Evolutionary conservation across 768 basidiomycete species (phyloP), one percentile per base, ranked within the genome.

Genomic region (Chiua virens): DNA sequence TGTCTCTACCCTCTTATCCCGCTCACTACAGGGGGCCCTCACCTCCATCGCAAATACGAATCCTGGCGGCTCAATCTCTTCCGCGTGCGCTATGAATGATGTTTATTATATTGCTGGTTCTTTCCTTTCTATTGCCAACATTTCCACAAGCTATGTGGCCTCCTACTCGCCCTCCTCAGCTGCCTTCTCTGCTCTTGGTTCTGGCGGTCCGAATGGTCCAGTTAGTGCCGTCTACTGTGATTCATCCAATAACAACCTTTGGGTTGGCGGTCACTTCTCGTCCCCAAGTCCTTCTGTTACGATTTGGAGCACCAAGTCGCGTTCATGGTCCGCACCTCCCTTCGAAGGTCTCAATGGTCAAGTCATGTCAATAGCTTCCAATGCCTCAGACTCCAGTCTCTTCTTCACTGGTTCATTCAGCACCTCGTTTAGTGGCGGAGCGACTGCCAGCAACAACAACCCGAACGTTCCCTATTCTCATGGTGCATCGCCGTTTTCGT

Each of bases 321-420:
- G 72, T 32, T 76, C 83, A 3, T 98, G 95, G 94, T 77, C 82
- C 9, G 71, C 82, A 21, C 78, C 92, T 3, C 86, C 87, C 17
- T 98, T 99, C 70, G 78, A 76, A 39, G 94, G 95, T 30, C 75
- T 99, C 36, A 72, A 80, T 35, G 79, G 80, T 9, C 74, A 79
- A 58, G 91, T 98, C 47, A 67, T 75, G 23, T 87, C 89, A 42
- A 97, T 98, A 62, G 77, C 82, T 32, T 72, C 86, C 27, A 89
- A 89, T 59, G 73, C 84, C 32, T 85, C 90, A 47, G 77, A 79
- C 47, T 72, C 77, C 13, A 89, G 87, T 55, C 71, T 98, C 47
- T 87, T 94, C 65, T 94, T 98, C 63, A 79, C 88, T 1, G 97
- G 97, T 35, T 86, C 87, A 13, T 99, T 99, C 74, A 60, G 87